These are phyloP conservation scores for Wickerhamiella azyma DNA, from an alignment of 805 yeast genomes.

Conservation along the genomic window DNA sequence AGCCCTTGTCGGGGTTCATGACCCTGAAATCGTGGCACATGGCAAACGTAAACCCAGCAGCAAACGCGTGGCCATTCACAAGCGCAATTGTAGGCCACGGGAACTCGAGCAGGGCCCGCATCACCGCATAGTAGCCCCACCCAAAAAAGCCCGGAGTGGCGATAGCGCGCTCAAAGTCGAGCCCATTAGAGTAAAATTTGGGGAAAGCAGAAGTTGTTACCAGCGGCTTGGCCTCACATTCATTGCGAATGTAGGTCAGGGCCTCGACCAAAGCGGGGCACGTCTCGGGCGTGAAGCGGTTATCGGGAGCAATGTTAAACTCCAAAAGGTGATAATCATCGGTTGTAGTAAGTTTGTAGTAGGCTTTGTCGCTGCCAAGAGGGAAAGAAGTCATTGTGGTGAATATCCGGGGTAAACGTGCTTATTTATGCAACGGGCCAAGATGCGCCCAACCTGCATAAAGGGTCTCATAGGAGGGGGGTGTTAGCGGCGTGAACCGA, in stretches of 20 bases:
- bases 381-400: slow-evolving; percentile 10
- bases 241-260: slow-evolving; percentile 21
- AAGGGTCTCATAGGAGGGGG: neutral
- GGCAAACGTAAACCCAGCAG: slow-evolving; percentile 30
- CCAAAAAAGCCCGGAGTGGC: slow-evolving; percentile 25
- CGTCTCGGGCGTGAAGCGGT: slow-evolving; percentile 25
- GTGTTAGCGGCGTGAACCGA: neutral
- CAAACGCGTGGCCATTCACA: slow-evolving; percentile 31
- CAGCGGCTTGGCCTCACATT: slow-evolving; percentile 23
- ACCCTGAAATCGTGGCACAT: slow-evolving; percentile 28
- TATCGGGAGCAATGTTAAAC: slow-evolving; percentile 26
- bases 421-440: no score
- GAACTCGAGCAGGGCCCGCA: slow-evolving; percentile 25
- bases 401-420: neutral
- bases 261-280: slow-evolving; percentile 25
- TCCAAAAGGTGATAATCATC: slow-evolving; percentile 23
- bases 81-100: slow-evolving; percentile 30
- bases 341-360: slow-evolving; percentile 13
- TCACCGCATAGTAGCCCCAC: slow-evolving; percentile 22
- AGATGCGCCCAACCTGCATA: no score
- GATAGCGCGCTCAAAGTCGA: slow-evolving; percentile 26
- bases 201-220: slow-evolving; percentile 27
- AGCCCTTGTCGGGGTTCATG: slow-evolving; percentile 29
- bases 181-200: slow-evolving; percentile 29
- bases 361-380: slow-evolving; percentile 9